These are phyloP conservation scores for Pistacia integerrima DNA, from an alignment of 345 rosid species.

Conservation along the genomic window DNA sequence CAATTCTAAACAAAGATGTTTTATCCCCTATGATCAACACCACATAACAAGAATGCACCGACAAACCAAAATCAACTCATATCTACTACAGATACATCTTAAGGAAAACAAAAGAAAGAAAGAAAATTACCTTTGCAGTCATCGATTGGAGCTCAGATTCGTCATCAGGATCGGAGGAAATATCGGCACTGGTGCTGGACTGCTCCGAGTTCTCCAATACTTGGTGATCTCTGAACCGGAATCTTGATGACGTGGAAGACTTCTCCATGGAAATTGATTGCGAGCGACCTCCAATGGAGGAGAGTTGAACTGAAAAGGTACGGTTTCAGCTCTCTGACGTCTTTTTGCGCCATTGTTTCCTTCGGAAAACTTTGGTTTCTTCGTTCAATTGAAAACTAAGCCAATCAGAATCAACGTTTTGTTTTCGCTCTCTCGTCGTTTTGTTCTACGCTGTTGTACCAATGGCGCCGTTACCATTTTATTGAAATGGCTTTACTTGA, in stretches of 20 bases:
- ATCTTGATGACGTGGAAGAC: conserved; percentile 37
- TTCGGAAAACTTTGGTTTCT: conserved; percentile 14
- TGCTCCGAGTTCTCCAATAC: conserved; percentile 28
- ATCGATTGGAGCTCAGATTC: conserved; percentile 51
- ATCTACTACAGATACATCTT: background rate
- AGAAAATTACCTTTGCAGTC: conserved; percentile 48
- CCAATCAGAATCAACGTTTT: background rate
- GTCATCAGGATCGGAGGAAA: conserved; percentile 36
- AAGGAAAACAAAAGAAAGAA: background rate
- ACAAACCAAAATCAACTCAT: background rate
- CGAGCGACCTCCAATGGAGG: background rate
- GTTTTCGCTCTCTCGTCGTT: conserved; percentile 10
- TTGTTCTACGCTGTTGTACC: background rate
- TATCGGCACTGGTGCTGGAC: conserved; percentile 36
- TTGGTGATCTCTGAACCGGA: conserved; percentile 53
- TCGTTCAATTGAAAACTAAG: background rate
- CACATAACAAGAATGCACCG: background rate
- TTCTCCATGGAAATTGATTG: conserved; percentile 38
- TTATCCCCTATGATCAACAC: conserved; percentile 45
- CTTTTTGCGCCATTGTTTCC: conserved; percentile 29
- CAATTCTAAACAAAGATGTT: conserved; percentile 56
- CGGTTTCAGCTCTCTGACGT: conserved; percentile 21
- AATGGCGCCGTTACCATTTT: background rate
- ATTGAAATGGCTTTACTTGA: background rate
- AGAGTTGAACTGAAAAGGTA: conserved; percentile 13